phyloP scores from a whole-genome alignment of 108 stramenopile genomes.

The Cafeteria roenbergensis region DNA sequence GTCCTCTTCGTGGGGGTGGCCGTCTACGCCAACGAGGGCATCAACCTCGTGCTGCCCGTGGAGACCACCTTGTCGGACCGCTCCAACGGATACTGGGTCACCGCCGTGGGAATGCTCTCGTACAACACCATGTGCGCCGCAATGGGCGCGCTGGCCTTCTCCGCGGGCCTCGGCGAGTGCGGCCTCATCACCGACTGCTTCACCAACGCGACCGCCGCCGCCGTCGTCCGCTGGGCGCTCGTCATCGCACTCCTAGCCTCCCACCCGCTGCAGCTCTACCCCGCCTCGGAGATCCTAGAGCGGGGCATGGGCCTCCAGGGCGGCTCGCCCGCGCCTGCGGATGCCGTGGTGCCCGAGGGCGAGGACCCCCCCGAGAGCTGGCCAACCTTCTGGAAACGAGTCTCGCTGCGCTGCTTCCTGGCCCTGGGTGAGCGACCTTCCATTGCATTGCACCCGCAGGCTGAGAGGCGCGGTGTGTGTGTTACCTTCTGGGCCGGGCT shows the following conservation, averaged over 20 bases:
- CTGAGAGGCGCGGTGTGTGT: too few species aligned
- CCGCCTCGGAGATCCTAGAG: background rate
- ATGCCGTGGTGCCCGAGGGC: too few species aligned
- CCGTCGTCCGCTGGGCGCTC: background rate
- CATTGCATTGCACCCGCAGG: too few species aligned
- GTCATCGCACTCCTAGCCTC: background rate
- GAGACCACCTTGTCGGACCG: background rate
- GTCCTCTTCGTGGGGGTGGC: background rate
- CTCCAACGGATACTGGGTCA: background rate
- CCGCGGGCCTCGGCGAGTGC: background rate
- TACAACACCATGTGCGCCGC: background rate
- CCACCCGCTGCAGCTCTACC: background rate
- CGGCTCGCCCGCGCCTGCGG: too few species aligned
- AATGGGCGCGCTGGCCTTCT: background rate
- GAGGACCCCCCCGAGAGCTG: too few species aligned
- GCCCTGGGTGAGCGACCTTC: too few species aligned
- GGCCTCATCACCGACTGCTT: background rate
- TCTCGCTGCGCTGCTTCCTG: too few species aligned
- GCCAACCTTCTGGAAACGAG: too few species aligned
- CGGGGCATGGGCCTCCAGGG: too few species aligned
- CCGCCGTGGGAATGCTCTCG: background rate
- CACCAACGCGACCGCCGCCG: background rate
- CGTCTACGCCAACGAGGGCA: background rate
- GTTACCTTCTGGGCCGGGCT: too few species aligned
- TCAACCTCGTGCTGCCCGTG: background rate